Evolutionary conservation across 2,329 filamentous ascomycete species (phyloP).

Genomic region (Alternaria longipes): DNA sequence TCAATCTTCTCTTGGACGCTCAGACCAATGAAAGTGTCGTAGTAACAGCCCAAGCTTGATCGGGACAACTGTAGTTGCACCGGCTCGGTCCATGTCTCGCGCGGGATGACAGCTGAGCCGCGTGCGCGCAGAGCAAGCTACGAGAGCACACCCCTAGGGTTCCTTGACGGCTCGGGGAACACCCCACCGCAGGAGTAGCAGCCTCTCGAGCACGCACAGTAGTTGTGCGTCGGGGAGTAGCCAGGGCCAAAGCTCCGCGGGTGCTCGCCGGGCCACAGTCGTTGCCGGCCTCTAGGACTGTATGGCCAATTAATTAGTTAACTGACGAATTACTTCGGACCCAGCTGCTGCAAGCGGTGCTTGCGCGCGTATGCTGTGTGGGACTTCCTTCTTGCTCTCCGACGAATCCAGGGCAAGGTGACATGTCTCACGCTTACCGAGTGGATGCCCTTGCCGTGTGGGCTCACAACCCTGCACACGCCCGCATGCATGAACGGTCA

Average conservation of each 20-base stretch:
- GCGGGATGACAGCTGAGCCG: too few relatives aligned
- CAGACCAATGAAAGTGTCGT: too few relatives aligned
- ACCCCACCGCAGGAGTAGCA: not conserved
- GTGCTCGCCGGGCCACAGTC: not conserved
- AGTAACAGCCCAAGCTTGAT: too few relatives aligned
- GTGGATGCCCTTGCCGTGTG: not conserved
- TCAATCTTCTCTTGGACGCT: too few relatives aligned
- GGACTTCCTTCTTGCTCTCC: not conserved
- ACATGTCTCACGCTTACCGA: not conserved
- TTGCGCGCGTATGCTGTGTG: too few relatives aligned
- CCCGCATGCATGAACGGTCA: slow-evolving; percentile 6
- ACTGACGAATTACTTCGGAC: too few relatives aligned
- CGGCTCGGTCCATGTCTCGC: too few relatives aligned
- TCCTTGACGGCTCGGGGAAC: not conserved
- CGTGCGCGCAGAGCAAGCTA: too few relatives aligned
- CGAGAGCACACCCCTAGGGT: too few relatives aligned
- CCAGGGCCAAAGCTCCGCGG: not conserved
- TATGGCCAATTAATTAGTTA: too few relatives aligned
- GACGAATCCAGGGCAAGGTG: not conserved
- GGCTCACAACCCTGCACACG: not conserved
- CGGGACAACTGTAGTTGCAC: too few relatives aligned
- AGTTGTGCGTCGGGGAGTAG: not conserved
- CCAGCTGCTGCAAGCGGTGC: not conserved
- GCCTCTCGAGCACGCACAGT: not conserved
- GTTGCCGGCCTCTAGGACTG: too few relatives aligned